Evolutionary conservation across 208 protist genomes (phyloP), one percentile per base, ranked within the genome.

Genomic region (Angomonas ambiguus): DNA sequence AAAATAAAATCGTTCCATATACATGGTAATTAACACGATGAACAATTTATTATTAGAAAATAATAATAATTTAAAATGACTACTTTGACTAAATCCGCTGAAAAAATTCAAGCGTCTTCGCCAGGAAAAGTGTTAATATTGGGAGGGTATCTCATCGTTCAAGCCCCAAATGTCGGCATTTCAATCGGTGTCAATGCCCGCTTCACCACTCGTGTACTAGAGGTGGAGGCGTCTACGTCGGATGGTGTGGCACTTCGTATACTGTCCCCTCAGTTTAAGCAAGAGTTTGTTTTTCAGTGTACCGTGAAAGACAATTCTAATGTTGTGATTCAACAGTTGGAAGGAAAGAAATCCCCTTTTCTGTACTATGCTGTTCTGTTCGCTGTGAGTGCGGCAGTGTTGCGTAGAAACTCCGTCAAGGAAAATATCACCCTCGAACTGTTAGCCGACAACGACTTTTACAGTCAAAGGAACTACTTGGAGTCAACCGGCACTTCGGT

Each of bases 51-150:
- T 42, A 0, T 22, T 69, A 41, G 38, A 57, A 25, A 38, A 35
- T 25, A 22, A 41, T 59, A 38, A 33, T 10, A 42, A 32, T 63
- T 16, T 8, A 18, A 64, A 67, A 38, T 49, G 34, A 31, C 61
- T 64, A 67, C n/a, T n/a, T n/a, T n/a, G n/a, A n/a, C n/a, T n/a
- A n/a, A n/a, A n/a, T n/a, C n/a, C n/a, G n/a, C n/a, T n/a, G n/a
- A n/a, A 28, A 51, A 25, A 57, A 38, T 32, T 41, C 1, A 75
- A 42, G 88, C 87, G 4, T 97, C 94, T 3, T 88, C 90, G 53
- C 93, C 96, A 8, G 97, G 97, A 6, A 99, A 99, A 70, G 95
- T 98, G 1, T 86, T 99, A 13, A 91, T 99, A 51, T 82, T 92
- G 45, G 97, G 97, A 57, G 96, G 96, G 18, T 99, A 98, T 69